Evolutionary conservation across 495 filamentous ascomycete species (phyloP).

Genomic region (Staphylotrichum longicolle): DNA sequence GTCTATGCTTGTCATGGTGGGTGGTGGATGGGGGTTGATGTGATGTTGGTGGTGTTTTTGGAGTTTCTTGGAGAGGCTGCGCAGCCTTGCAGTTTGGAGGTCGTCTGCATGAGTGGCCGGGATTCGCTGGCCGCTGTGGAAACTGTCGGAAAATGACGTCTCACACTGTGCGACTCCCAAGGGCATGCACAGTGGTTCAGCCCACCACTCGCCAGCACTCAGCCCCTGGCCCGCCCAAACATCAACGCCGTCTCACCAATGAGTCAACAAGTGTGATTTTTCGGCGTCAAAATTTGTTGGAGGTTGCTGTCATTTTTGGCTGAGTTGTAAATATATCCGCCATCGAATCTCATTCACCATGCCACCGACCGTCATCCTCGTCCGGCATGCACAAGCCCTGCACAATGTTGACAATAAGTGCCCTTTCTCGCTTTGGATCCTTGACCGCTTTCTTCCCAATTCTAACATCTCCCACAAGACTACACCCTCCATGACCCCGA

Average conservation of each 20-base stretch:
- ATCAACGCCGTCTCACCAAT: no score
- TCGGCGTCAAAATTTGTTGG: no score
- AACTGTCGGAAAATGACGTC: no score
- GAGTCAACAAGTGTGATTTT: no score
- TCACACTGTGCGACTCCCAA: no score
- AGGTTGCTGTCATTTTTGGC: no score
- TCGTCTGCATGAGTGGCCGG: not conserved
- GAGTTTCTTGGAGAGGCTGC: not conserved
- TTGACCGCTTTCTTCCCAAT: not conserved
- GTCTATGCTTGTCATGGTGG: slow-evolving; percentile 71
- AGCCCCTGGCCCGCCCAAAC: no score
- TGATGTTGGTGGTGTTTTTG: not conserved
- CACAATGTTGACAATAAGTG: slow-evolving; percentile 52
- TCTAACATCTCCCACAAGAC: slow-evolving; percentile 44
- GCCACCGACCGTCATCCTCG: slow-evolving; percentile 58
- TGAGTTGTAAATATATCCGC: no score
- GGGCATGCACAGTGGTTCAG: no score
- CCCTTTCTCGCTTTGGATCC: slow-evolving; percentile 21
- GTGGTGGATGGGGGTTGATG: slow-evolving; percentile 10
- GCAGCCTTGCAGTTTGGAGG: not conserved
- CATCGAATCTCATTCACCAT: slow-evolving; percentile 30
- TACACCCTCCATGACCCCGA: slow-evolving; percentile 53
- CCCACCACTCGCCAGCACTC: no score
- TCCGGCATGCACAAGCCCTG: slow-evolving; percentile 57
- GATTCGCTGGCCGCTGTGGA: no score